Base-by-base conservation (phyloP, 1,139 yeast species). In the Yamadazyma blattariae region DNA sequence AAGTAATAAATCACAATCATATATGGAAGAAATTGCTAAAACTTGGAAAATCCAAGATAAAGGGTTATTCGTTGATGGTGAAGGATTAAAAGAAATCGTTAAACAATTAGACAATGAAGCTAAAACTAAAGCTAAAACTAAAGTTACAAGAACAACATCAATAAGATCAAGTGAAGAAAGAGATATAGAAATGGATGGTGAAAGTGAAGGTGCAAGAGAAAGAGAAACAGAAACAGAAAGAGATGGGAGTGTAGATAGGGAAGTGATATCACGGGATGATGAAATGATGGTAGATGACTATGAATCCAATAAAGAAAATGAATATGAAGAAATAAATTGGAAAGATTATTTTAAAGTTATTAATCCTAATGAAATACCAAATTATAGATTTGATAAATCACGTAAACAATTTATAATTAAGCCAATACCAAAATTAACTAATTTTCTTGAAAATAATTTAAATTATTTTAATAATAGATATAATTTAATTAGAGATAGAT, bases 11-110 rank as follows among this genome's bases (percentile, higher is more conserved):
- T 74, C 94, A 0, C 82, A 82, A 45, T 65, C 68, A 38, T 82
- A 83, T 46, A 57, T 92, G 27, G 97, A 92, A 50, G 83, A 81
- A 14, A 73, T 90, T 15, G 96, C 95, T 4, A 70, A 74, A 33
- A 52, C 76, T 4, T 92, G 98, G 98, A 88, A 88, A 50, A 81
- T 75, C 33, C 95, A 89, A 51, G 96, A 88, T 40, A 66, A 94
- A 27, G 97, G 96, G 0, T 52, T 88, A 11, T 90, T 90, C 48
- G 70, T 92, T 2, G 96, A 88, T 51, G 88, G 89, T 1, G 75
- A 69, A 3, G 85, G 88, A 2, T 69, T 89, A 17, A 59, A 64
- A 2, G 77, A 74, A 28, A 81, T 89, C 2, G 64, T 89, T 17
- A 71, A 73, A 37, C 96, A 85, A 50, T 54, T 47, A 35, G 38